Conservation (phyloP, 176 grass and related monocot species). For the Chloris gayana region DNA sequence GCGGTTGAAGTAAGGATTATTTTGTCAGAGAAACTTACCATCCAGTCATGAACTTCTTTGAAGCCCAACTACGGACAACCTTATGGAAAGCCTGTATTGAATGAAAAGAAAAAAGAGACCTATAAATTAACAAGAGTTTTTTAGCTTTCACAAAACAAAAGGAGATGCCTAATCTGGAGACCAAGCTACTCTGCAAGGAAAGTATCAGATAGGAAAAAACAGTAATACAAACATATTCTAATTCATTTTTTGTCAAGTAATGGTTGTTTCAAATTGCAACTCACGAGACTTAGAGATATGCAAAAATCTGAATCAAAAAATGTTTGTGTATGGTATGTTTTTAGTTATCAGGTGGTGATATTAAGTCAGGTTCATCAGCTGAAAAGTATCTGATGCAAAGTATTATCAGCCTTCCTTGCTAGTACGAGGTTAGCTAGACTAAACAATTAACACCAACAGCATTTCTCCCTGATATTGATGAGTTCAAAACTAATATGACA, state of each 20-base stretch:
- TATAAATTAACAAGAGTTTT: slow-evolving; percentile 8
- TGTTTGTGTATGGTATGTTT: neutral
- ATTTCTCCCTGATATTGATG: neutral
- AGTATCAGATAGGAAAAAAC: slow-evolving; percentile 23
- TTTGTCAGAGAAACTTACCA: slow-evolving; percentile 51
- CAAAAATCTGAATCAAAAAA: slow-evolving; percentile 10
- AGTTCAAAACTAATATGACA: neutral
- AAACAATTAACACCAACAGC: neutral
- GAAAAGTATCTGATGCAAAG: neutral
- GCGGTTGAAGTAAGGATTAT: neutral
- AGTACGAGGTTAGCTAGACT: too few relatives aligned
- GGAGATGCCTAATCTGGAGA: neutral
- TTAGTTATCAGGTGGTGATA: neutral
- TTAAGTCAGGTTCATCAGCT: neutral
- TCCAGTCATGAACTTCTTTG: slow-evolving; percentile 97
- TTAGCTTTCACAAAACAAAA: slow-evolving; percentile 11
- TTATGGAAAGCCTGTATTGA: slow-evolving; percentile 84
- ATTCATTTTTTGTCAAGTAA: neutral
- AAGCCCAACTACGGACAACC: slow-evolving; percentile 86
- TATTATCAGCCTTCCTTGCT: neutral
- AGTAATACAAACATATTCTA: slow-evolving; percentile 11
- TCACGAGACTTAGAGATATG: neutral
- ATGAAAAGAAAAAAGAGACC: neutral
- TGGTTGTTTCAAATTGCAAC: slow-evolving; percentile 5
- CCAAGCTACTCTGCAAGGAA: slow-evolving; percentile 21